Evolutionary conservation across 495 filamentous ascomycete species (phyloP).

Genomic region (Lasiosphaeriaceae sp.): DNA sequence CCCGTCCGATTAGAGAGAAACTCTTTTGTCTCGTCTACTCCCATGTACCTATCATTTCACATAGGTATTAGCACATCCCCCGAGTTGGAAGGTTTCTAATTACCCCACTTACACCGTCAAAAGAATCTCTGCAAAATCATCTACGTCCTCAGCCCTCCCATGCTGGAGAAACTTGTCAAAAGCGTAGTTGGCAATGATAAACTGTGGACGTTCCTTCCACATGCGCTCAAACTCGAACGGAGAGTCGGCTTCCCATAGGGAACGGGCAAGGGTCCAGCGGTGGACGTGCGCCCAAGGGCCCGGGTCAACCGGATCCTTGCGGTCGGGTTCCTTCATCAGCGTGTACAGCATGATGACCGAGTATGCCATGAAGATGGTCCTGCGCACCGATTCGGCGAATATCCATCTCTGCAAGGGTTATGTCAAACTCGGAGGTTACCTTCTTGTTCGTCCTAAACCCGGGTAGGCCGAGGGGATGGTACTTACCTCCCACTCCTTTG

Average conservation of each 20-base stretch:
- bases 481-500: conserved; percentile 24
- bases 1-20: neutral
- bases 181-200: conserved; percentile 23
- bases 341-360: conserved; percentile 20
- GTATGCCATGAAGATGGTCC: conserved; percentile 28
- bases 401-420: conserved; percentile 30
- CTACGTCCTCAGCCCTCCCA: conserved; percentile 24
- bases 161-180: conserved; percentile 22
- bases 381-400: conserved; percentile 28
- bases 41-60: conserved; percentile 16
- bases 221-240: conserved; percentile 22
- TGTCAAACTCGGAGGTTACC: too few species aligned
- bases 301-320: neutral
- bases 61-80: neutral
- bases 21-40: conserved; percentile 19
- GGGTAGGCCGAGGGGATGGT: neutral
- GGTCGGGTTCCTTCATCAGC: conserved; percentile 12
- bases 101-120: conserved; percentile 21
- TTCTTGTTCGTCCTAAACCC: too few species aligned
- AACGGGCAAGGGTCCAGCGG: conserved; percentile 27
- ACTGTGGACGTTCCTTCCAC: conserved; percentile 24
- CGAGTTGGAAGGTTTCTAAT: too few species aligned
- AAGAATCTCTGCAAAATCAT: conserved; percentile 26
- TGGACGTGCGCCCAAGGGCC: conserved; percentile 20
- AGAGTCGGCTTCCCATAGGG: conserved; percentile 27